phyloP scores from a whole-genome alignment of 176 grass and related monocot species.

The Areca catechu region DNA sequence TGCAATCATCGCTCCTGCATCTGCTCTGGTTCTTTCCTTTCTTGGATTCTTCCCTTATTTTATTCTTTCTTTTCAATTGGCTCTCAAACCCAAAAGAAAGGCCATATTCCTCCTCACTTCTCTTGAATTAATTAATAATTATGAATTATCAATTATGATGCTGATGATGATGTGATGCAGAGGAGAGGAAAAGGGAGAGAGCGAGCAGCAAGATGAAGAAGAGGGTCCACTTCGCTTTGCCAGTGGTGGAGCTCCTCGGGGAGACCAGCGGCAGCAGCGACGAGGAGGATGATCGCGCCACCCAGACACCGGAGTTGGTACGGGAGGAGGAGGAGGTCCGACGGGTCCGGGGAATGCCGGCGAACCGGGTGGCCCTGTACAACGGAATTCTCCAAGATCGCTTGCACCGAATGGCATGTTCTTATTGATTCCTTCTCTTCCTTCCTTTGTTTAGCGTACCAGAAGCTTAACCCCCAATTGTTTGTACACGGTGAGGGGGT shows the following conservation, averaged over 20 bases:
- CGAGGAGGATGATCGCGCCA: background rate
- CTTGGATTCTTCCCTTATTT: background rate
- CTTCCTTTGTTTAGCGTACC: background rate
- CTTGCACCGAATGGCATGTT: constrained; percentile 47
- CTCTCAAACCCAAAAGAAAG: no score
- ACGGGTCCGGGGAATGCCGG: constrained; percentile 43
- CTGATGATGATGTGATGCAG: constrained; percentile 10
- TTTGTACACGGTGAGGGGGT: no score
- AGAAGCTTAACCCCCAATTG: no score
- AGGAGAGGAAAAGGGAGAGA: constrained; percentile 49
- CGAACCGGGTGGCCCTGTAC: constrained; percentile 80
- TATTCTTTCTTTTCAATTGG: background rate
- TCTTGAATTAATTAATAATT: background rate
- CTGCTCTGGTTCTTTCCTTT: constrained; percentile 17
- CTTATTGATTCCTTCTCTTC: constrained; percentile 34
- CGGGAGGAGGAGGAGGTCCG: background rate
- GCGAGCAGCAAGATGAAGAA: constrained; percentile 31
- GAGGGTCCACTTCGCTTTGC: constrained; percentile 72
- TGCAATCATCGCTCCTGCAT: constrained; percentile 28
- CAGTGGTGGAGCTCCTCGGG: constrained; percentile 33
- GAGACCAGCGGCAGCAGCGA: constrained; percentile 1
- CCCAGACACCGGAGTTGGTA: background rate
- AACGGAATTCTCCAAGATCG: constrained; percentile 74
- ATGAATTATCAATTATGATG: background rate
- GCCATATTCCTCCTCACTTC: background rate